These are phyloP conservation scores for Artemisia annua DNA, from an alignment of 129 eudicot genomes.

Conservation along the genomic window DNA sequence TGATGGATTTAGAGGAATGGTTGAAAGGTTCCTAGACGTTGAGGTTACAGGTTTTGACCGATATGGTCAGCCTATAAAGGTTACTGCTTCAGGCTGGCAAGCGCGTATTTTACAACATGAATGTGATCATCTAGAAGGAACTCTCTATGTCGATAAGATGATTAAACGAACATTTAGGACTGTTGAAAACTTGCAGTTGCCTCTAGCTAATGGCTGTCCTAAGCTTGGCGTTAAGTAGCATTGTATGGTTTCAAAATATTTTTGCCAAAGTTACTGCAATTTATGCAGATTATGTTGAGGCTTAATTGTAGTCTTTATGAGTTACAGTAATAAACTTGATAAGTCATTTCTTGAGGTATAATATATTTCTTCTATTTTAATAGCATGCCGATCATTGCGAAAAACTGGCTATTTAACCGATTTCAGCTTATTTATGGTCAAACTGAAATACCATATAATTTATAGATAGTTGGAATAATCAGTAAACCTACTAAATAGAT, in stretches of 20 bases:
- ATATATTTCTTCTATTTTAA: background rate
- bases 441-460: too few relatives aligned
- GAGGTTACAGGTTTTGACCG: conserved; percentile 85
- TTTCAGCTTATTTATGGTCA: too few relatives aligned
- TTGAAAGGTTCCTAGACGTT: conserved; percentile 79
- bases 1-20: conserved; percentile 87
- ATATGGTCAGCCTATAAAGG: conserved; percentile 70
- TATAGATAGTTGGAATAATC: too few relatives aligned
- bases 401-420: background rate
- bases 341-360: background rate
- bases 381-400: background rate
- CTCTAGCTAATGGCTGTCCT: conserved; percentile 73
- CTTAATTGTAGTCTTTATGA: background rate
- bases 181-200: conserved; percentile 80
- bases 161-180: conserved; percentile 71
- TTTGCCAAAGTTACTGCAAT: conserved; percentile 10
- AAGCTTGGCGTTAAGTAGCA: conserved; percentile 62
- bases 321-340: conserved; percentile 2
- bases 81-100: conserved; percentile 93
- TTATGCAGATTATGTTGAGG: conserved; percentile 26
- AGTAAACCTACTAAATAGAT: too few relatives aligned
- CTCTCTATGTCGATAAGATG: conserved; percentile 86
- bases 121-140: conserved; percentile 86
- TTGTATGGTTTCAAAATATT: background rate
- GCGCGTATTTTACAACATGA: conserved; percentile 97